Evolutionary conservation across 306 rosid species (phyloP).

Genomic region (Ormosia semicastrata): DNA sequence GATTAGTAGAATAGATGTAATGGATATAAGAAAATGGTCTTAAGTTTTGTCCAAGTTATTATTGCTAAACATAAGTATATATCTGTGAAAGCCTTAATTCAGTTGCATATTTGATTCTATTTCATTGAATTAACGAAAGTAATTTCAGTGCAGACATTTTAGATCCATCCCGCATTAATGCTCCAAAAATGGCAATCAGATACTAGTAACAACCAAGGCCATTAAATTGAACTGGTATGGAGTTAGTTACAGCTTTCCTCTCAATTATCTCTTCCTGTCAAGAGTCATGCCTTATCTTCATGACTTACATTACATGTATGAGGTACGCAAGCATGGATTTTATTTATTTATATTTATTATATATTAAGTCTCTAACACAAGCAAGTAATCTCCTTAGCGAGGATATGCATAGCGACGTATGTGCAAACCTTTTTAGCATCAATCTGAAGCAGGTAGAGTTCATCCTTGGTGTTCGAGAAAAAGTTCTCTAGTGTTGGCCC

Average conservation of each 20-base stretch:
- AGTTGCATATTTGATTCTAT: background rate
- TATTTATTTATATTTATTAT: background rate
- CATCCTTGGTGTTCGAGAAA: slow-evolving; percentile 50
- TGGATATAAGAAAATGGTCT: too few species aligned
- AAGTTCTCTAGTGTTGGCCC: slow-evolving; percentile 60
- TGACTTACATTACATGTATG: slow-evolving; percentile 1
- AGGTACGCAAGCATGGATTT: background rate
- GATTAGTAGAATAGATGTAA: too few species aligned
- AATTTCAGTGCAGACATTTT: background rate
- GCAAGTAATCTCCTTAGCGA: background rate
- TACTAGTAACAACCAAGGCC: background rate
- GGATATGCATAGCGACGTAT: background rate
- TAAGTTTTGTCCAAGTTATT: too few species aligned
- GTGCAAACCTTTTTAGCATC: slow-evolving; percentile 65
- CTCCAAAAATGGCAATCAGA: background rate
- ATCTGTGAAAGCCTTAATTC: background rate
- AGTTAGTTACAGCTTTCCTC: background rate
- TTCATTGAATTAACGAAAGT: background rate
- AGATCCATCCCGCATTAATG: background rate
- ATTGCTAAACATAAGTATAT: background rate
- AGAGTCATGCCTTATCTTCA: background rate
- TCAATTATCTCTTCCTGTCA: background rate
- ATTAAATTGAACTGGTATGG: background rate
- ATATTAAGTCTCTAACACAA: background rate
- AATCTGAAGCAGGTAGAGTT: slow-evolving; percentile 80